Evolutionary conservation across 208 protist genomes (phyloP).

Genomic region (Trypanosoma grayi): DNA sequence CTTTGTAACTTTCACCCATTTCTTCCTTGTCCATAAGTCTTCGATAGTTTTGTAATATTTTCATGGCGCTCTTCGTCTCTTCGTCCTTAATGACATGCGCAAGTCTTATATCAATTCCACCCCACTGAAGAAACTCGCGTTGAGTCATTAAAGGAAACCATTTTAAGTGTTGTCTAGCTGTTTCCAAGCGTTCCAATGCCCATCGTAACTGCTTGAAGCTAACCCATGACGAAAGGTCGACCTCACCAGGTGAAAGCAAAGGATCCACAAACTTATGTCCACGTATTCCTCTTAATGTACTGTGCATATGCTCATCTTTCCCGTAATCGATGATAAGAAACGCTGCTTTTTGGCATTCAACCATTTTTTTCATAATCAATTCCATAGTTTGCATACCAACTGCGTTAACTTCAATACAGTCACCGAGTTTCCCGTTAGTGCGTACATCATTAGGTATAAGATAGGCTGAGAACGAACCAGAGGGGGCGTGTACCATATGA

Average conservation of each 20-base stretch:
- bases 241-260: conserved; percentile 86
- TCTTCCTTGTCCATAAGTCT: conserved; percentile 80
- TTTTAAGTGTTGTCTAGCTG: conserved; percentile 77
- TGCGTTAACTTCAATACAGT: conserved; percentile 85
- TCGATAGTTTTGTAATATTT: conserved; percentile 84
- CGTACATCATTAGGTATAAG: conserved; percentile 86
- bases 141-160: conserved; percentile 87
- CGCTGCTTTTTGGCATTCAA: conserved; percentile 76
- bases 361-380: conserved; percentile 82
- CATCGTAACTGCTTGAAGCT: conserved; percentile 85
- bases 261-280: conserved; percentile 89
- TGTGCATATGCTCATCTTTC: conserved; percentile 90
- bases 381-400: conserved; percentile 89
- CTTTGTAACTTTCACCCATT: conserved; percentile 91
- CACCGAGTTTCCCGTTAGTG: conserved; percentile 56
- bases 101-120: conserved; percentile 85
- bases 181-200: conserved; percentile 76
- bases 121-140: conserved; percentile 78
- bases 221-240: conserved; percentile 91
- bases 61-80: conserved; percentile 86
- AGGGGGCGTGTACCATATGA: conserved; percentile 83
- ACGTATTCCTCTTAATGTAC: conserved; percentile 86
- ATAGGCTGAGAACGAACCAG: conserved; percentile 80
- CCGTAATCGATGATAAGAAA: conserved; percentile 92
- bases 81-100: conserved; percentile 87